These are phyloP conservation scores for Macrolepiota albuminosa DNA, from an alignment of 768 basidiomycete species.

Conservation along the genomic window DNA sequence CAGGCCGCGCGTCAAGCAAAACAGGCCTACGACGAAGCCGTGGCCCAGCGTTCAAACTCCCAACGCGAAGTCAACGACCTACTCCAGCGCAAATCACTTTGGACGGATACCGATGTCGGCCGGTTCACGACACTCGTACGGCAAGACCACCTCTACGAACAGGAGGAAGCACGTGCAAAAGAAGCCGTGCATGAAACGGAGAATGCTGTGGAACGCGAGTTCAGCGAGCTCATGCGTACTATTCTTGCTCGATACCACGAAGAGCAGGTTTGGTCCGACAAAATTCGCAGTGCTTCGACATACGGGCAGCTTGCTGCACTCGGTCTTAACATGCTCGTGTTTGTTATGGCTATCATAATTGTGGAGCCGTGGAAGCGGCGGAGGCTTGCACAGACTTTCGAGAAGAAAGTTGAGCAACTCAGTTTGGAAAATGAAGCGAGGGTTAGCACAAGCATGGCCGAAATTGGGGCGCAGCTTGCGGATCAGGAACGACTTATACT, in stretches of 20 bases:
- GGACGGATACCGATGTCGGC: constrained; percentile 85
- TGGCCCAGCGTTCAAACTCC: constrained; percentile 73
- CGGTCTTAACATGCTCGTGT: constrained; percentile 85
- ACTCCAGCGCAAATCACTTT: constrained; percentile 87
- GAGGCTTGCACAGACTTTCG: constrained; percentile 83
- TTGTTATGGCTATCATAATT: constrained; percentile 81
- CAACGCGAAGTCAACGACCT: constrained; percentile 97
- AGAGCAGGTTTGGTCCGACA: constrained; percentile 99
- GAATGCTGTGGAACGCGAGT: constrained; percentile 78
- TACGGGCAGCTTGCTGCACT: constrained; percentile 87
- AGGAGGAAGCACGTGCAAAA: constrained; percentile 72
- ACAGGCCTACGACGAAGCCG: constrained; percentile 68
- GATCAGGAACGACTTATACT: constrained; percentile 30
- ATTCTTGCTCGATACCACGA: constrained; percentile 95
- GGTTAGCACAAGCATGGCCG: constrained; percentile 43
- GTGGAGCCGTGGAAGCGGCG: constrained; percentile 97
- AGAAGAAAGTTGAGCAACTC: constrained; percentile 73
- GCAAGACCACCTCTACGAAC: constrained; percentile 84
- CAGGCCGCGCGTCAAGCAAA: constrained; percentile 71
- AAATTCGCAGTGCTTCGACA: constrained; percentile 92
- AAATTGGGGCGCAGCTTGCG: constrained; percentile 44
- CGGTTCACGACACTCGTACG: constrained; percentile 89
- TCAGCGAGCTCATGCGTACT: constrained; percentile 79
- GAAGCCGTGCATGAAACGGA: constrained; percentile 64
- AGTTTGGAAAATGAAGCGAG: constrained; percentile 46